phyloP scores from a whole-genome alignment of 208 protist genomes.

The Acanthamoeba castellanii region DNA sequence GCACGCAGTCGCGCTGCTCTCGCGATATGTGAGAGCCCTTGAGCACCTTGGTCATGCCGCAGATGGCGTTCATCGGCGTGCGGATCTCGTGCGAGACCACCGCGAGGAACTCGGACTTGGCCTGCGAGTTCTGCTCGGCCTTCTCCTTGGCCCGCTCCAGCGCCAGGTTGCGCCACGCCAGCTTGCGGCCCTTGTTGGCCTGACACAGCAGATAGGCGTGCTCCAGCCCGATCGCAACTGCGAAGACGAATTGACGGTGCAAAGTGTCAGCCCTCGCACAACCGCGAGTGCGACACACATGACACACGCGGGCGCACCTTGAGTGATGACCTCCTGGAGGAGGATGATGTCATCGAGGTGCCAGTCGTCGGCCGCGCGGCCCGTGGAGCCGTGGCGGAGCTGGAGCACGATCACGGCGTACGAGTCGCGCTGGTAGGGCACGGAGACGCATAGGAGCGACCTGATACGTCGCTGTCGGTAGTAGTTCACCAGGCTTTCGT shows the following conservation, averaged over 20 bases:
- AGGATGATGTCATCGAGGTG: background rate
- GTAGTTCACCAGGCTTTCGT: background rate
- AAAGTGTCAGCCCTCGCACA: too few relatives aligned
- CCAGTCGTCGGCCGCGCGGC: background rate
- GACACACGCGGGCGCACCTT: background rate
- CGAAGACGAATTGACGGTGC: background rate
- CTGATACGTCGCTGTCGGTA: background rate
- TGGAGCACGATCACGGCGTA: background rate
- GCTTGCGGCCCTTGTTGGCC: background rate
- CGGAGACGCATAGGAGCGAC: background rate
- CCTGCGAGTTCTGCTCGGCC: conserved; percentile 75
- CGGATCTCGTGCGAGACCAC: conserved; percentile 80
- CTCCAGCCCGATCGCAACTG: conserved; percentile 48
- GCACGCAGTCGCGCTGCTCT: conserved; percentile 73
- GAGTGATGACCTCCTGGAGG: conserved; percentile 17
- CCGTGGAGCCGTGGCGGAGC: background rate
- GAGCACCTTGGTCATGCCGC: conserved; percentile 80
- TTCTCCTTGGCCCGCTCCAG: conserved; percentile 43
- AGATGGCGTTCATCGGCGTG: conserved; percentile 81
- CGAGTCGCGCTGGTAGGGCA: background rate
- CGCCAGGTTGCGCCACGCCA: conserved; percentile 20
- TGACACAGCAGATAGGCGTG: conserved; percentile 40
- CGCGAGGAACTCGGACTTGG: conserved; percentile 82
- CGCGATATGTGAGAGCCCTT: conserved; percentile 45
- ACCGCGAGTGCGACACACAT: background rate